phyloP scores from a whole-genome alignment of 2,329 filamentous ascomycete species.

The Podosphaera fusca region DNA sequence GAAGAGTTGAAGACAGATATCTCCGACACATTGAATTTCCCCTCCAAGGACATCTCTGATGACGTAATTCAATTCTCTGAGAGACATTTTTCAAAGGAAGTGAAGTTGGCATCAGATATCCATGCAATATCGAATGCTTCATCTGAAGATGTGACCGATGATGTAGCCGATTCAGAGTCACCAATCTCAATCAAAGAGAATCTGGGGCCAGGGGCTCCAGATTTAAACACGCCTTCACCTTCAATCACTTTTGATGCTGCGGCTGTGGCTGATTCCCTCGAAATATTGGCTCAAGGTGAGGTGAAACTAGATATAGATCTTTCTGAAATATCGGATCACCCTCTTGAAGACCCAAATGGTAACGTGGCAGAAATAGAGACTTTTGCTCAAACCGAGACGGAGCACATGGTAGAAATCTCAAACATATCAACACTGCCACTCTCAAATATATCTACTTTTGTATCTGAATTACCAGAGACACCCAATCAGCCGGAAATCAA shows the following conservation, averaged over 20 bases:
- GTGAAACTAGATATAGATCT: not conserved
- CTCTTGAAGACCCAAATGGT: no score
- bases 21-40: conserved; percentile 14
- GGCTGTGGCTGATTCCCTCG: not conserved
- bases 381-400: not conserved
- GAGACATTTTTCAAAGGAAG: not conserved
- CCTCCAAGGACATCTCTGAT: not conserved
- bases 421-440: not conserved
- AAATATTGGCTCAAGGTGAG: not conserved
- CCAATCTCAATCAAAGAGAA: no score
- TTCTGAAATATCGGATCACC: not conserved
- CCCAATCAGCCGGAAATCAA: not conserved
- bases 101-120: not conserved
- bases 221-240: no score
- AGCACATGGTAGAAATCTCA: not conserved
- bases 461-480: not conserved
- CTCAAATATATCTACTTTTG: not conserved
- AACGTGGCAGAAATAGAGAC: not conserved
- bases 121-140: not conserved
- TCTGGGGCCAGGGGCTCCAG: no score
- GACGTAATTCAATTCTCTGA: not conserved
- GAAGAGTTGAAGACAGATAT: conserved; percentile 10
- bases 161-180: no score
- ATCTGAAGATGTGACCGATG: not conserved
- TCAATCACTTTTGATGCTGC: not conserved